phyloP scores from a whole-genome alignment of 2,329 filamentous ascomycete genomes.

The Verticillium dahliae region DNA sequence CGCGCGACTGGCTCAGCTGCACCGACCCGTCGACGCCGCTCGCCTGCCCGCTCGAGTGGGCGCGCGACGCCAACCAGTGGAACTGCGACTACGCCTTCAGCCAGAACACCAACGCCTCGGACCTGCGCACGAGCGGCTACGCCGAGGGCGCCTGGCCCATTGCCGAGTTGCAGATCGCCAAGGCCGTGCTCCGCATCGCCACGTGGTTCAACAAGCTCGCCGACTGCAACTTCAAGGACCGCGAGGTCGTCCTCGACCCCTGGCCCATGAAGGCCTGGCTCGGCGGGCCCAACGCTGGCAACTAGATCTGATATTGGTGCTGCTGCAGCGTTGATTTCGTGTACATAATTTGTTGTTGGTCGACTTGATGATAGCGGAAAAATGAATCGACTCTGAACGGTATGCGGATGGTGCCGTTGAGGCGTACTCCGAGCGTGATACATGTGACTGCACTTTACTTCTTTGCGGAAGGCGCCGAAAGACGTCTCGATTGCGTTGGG shows the following conservation, averaged over 20 bases:
- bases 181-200: constrained; percentile 2
- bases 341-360: not conserved
- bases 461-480: not conserved
- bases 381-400: not conserved
- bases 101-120: not conserved
- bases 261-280: not conserved
- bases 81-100: constrained; percentile 5
- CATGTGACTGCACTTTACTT: not conserved
- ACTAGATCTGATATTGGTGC: not conserved
- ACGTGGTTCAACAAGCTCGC: constrained; percentile 3
- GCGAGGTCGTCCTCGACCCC: not conserved
- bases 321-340: not conserved
- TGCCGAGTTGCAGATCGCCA: constrained; percentile 3
- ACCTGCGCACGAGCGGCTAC: constrained; percentile 3
- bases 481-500: not conserved
- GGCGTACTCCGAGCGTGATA: not conserved
- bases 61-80: constrained; percentile 4
- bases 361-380: not conserved
- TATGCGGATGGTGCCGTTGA: not conserved
- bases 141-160: constrained; percentile 3
- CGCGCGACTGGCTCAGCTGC: not conserved
- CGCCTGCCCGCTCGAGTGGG: constrained; percentile 2
- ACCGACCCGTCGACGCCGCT: not conserved
- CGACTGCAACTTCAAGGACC: constrained; percentile 1
- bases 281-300: constrained; percentile 1